A percentile compares a stretch with the other conserved stretches of the same genome.
Evolutionary conservation across 805 yeast species (phyloP).

Genomic region (Lachancea meyersii): DNA sequence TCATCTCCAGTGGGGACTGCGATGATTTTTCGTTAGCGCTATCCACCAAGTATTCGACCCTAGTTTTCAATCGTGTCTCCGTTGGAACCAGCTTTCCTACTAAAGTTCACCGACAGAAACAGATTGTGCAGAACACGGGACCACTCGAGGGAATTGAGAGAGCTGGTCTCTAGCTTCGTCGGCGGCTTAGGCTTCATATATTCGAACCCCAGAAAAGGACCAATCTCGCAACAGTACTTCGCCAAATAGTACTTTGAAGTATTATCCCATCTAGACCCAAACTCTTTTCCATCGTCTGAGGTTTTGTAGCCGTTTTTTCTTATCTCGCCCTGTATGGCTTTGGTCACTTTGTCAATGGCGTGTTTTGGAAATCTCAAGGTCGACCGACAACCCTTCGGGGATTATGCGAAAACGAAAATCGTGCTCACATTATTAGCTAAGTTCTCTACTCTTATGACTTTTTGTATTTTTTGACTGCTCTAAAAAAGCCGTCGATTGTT

Average conservation of each 20-base stretch:
- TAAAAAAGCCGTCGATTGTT: not conserved
- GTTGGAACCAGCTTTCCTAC: conserved; percentile 1
- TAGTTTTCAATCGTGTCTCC: conserved; percentile 2
- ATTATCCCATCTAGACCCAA: conserved; percentile 1
- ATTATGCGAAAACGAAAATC: not conserved
- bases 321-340: conserved; percentile 1
- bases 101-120: not conserved
- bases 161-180: conserved; percentile 1
- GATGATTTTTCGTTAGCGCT: not conserved
- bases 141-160: conserved; percentile 3
- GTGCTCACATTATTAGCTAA: not conserved
- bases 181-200: not conserved
- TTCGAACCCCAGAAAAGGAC: conserved; percentile 5
- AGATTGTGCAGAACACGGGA: conserved; percentile 2
- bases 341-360: not conserved
- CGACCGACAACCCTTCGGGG: not conserved
- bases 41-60: conserved; percentile 1
- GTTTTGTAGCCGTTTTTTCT: not conserved
- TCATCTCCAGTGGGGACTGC: conserved; percentile 4
- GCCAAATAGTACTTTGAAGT: not conserved
- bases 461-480: not conserved
- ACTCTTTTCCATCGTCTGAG: conserved; percentile 3
- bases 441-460: not conserved
- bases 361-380: not conserved
- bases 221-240: conserved; percentile 2